Conservation (phyloP, 2,329 filamentous ascomycete genomes). For the Hymenoscyphus occultus region DNA sequence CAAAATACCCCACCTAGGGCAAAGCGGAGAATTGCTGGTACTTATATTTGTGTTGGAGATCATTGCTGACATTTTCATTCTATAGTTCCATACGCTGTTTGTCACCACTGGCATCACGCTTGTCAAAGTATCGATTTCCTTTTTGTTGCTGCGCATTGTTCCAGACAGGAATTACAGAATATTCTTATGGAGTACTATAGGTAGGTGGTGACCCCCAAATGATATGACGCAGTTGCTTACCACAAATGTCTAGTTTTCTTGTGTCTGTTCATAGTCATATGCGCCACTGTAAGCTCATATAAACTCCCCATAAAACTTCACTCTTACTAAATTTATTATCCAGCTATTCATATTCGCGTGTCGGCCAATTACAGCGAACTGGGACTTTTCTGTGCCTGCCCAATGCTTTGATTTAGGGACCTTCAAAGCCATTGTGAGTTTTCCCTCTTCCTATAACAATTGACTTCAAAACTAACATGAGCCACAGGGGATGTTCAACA, state of each 20-base stretch:
- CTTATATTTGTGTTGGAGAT: not conserved
- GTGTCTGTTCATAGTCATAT: constrained; percentile 41
- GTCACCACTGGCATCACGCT: constrained; percentile 43
- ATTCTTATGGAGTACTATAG: constrained; percentile 43
- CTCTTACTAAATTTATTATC: not conserved
- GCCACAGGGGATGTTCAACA: constrained; percentile 42
- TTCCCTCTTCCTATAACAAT: not conserved
- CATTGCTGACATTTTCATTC: not conserved
- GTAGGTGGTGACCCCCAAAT: constrained; percentile 32
- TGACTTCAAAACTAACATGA: not conserved
- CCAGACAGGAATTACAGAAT: constrained; percentile 39
- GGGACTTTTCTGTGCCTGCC: constrained; percentile 41
- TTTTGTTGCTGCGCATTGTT: constrained; percentile 46
- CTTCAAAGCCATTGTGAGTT: constrained; percentile 41
- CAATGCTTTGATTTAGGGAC: constrained; percentile 43
- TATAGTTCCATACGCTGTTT: constrained; percentile 40
- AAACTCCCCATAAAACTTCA: not conserved
- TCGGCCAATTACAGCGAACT: constrained; percentile 43
- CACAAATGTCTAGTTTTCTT: constrained; percentile 39
- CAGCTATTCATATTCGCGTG: constrained; percentile 48
- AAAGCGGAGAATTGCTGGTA: not conserved
- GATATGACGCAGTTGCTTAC: not conserved
- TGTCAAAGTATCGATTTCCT: constrained; percentile 48
- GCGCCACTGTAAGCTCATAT: constrained; percentile 34
- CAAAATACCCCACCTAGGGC: not conserved